Conservation (phyloP, 352 stramenopile species). For the Blastocystis sp. region DNA sequence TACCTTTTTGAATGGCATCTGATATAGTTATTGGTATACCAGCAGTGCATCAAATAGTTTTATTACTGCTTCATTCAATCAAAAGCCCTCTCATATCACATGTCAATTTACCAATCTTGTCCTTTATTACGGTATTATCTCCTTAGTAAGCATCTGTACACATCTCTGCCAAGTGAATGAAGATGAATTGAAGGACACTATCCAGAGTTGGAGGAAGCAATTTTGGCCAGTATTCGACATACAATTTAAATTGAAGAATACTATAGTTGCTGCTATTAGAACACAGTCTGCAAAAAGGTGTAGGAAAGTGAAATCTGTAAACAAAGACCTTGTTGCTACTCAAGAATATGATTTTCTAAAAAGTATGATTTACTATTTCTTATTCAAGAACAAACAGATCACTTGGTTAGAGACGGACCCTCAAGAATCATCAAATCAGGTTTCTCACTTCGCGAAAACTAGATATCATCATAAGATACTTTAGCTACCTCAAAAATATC, state of each 20-base stretch:
- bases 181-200: not conserved
- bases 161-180: not conserved
- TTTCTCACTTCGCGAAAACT: not conserved
- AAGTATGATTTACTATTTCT: not conserved
- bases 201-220: not conserved
- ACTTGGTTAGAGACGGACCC: not conserved
- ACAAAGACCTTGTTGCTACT: not conserved
- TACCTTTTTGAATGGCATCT: not conserved
- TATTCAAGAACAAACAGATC: not conserved
- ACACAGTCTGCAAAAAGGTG: not conserved
- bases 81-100: not conserved
- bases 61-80: not conserved
- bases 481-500: not conserved
- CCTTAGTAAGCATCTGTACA: not conserved
- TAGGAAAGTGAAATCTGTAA: not conserved
- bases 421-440: not conserved
- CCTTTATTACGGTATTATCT: not conserved
- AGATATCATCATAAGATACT: not conserved
- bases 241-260: not conserved
- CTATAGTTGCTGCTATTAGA: not conserved
- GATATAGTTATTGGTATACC: not conserved
- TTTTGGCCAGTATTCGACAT: not conserved
- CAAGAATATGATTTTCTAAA: conserved; percentile 12
- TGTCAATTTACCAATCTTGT: conserved; percentile 51
- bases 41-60: not conserved